A percentile compares a stretch with the other conserved stretches of the same genome.
phyloP scores from a whole-genome alignment of 2,329 filamentous ascomycete genomes.

The Rhytidhysteron rufulum region DNA sequence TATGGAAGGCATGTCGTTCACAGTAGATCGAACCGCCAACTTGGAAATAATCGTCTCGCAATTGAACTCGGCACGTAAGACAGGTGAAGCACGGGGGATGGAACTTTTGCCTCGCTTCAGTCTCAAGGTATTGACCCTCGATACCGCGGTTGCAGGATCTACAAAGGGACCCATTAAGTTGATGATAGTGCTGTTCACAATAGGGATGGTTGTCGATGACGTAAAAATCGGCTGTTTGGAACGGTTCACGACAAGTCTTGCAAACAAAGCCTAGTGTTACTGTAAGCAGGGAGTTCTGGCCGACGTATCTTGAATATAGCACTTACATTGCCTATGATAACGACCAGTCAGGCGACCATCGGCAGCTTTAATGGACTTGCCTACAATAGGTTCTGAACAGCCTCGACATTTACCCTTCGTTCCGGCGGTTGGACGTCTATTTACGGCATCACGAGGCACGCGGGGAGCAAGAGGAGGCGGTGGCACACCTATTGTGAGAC shows the following conservation, averaged over 20 bases:
- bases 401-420: slow-evolving; percentile 78
- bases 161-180: slow-evolving; percentile 84
- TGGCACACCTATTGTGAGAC: not conserved
- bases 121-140: slow-evolving; percentile 90
- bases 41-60: slow-evolving; percentile 88
- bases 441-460: slow-evolving; percentile 5
- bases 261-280: slow-evolving; percentile 65
- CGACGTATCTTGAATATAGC: too few species aligned
- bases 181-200: slow-evolving; percentile 89
- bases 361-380: slow-evolving; percentile 90
- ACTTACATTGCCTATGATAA: slow-evolving; percentile 80
- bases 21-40: slow-evolving; percentile 77
- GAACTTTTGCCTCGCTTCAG: slow-evolving; percentile 72
- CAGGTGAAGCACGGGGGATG: slow-evolving; percentile 87
- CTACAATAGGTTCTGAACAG: slow-evolving; percentile 72
- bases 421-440: slow-evolving; percentile 28
- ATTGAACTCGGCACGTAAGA: slow-evolving; percentile 66
- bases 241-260: slow-evolving; percentile 74
- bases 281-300: not conserved
- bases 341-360: slow-evolving; percentile 88
- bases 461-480: slow-evolving; percentile 12
- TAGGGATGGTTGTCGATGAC: slow-evolving; percentile 84
- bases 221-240: slow-evolving; percentile 87
- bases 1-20: slow-evolving; percentile 74
- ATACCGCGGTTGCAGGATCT: slow-evolving; percentile 77